A percentile compares a stretch with the other conserved stretches of the same genome.
These are phyloP conservation scores for Schizosaccharomyces cryophilus DNA, from an alignment of 805 yeast genomes.

Conservation along the genomic window DNA sequence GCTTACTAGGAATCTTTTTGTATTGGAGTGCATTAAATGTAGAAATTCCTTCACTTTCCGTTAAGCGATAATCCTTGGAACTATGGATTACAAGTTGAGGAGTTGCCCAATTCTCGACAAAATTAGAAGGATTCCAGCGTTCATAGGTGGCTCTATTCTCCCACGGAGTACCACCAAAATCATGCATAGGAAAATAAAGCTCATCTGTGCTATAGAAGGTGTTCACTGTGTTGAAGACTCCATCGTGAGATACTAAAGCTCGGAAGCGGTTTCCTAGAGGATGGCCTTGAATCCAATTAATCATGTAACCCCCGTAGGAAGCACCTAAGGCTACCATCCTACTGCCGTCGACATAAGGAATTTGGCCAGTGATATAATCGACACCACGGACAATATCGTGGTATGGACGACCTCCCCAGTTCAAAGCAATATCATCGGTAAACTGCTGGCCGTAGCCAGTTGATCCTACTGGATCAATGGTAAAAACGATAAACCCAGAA, in stretches of 20 bases:
- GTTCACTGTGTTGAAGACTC: constrained; percentile 9
- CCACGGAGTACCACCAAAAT: constrained; percentile 11
- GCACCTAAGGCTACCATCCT: constrained; percentile 12
- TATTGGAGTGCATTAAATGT: constrained; percentile 11
- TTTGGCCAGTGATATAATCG: constrained; percentile 6
- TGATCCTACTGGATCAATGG: constrained; percentile 12
- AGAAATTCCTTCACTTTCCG: constrained; percentile 10
- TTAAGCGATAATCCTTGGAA: constrained; percentile 10
- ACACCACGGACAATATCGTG: constrained; percentile 11
- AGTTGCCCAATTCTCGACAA: constrained; percentile 10
- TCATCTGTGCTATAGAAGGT: constrained; percentile 9
- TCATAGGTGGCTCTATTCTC: constrained; percentile 8
- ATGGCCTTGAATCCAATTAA: constrained; percentile 12
- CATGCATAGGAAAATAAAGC: constrained; percentile 10
- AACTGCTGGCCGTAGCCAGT: constrained; percentile 12
- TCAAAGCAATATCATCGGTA: constrained; percentile 9
- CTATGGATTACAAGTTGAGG: constrained; percentile 11
- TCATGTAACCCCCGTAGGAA: constrained; percentile 13
- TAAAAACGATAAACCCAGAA: constrained; percentile 10
- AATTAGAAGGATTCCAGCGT: constrained; percentile 9
- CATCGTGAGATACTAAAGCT: constrained; percentile 12
- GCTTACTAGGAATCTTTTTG: constrained; percentile 9
- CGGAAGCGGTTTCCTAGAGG: constrained; percentile 10
- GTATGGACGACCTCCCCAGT: constrained; percentile 12
- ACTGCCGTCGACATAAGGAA: constrained; percentile 8